phyloP scores from a whole-genome alignment of 164 flowering plant species.

The Vitis amurensis region DNA sequence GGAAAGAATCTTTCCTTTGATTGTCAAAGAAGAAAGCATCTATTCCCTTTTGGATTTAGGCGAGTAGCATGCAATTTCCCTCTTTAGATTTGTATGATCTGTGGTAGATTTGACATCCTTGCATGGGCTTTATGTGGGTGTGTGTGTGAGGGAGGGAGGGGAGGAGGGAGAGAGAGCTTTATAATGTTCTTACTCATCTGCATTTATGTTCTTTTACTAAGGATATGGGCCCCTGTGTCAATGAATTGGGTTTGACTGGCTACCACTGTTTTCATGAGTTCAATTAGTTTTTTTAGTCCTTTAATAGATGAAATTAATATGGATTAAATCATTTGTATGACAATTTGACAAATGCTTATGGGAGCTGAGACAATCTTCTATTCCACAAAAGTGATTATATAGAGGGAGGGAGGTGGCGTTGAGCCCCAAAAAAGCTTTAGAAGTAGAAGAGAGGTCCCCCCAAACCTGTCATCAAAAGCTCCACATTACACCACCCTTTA shows the following conservation, averaged over 20 bases:
- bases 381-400: slow-evolving; percentile 52
- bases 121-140: slow-evolving; percentile 1
- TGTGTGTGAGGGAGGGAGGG: slow-evolving; percentile 12
- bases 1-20: slow-evolving; percentile 48
- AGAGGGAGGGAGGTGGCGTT: neutral
- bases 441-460: slow-evolving; percentile 24
- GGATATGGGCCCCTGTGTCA: slow-evolving; percentile 17
- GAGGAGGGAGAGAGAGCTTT: too few relatives aligned
- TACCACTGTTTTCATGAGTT: neutral
- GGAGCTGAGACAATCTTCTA: slow-evolving; percentile 55
- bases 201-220: slow-evolving; percentile 3
- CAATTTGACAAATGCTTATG: neutral
- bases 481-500: slow-evolving; percentile 22
- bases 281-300: slow-evolving; percentile 3
- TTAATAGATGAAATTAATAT: too few relatives aligned
- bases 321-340: too few relatives aligned
- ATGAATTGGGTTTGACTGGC: slow-evolving; percentile 29
- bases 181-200: slow-evolving; percentile 28
- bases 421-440: slow-evolving; percentile 29
- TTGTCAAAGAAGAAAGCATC: slow-evolving; percentile 65
- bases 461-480: slow-evolving; percentile 27
- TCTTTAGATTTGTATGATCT: neutral
- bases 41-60: slow-evolving; percentile 37
- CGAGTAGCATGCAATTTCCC: slow-evolving; percentile 10
- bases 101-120: slow-evolving; percentile 12